These are phyloP conservation scores for Nakazawaea anatomiae DNA, from an alignment of 805 yeast genomes.

Conservation along the genomic window DNA sequence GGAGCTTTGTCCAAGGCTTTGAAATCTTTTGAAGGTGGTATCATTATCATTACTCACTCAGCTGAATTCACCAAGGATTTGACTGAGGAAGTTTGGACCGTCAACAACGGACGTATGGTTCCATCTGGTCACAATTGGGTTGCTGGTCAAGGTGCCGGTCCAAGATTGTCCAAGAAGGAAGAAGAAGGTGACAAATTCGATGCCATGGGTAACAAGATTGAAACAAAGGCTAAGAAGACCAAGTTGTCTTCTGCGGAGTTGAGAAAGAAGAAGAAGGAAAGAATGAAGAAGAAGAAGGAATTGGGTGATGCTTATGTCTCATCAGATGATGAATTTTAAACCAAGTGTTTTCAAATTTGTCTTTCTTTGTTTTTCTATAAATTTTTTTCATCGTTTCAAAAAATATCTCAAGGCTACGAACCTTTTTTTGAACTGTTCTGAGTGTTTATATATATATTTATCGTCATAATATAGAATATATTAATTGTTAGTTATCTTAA, in stretches of 20 bases:
- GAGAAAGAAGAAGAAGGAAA: constrained; percentile 99
- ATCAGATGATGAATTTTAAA: constrained; percentile 84
- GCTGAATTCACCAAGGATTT: constrained; percentile 99
- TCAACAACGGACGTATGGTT: constrained; percentile 94
- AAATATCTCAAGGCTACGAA: not conserved
- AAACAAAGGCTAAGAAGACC: constrained; percentile 90
- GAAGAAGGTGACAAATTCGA: constrained; percentile 98
- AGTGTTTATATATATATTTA: constrained; percentile 7
- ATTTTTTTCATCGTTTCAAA: not conserved
- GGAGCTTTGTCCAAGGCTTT: constrained; percentile 99
- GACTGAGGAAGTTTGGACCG: constrained; percentile 99
- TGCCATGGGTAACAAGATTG: constrained; percentile 99
- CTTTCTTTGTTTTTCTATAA: not conserved
- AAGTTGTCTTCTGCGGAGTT: constrained; percentile 98
- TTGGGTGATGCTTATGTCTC: constrained; percentile 99
- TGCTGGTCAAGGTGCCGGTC: constrained; percentile 99
- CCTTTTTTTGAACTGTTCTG: constrained; percentile 1
- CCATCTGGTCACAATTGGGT: constrained; percentile 99
- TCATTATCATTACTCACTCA: constrained; percentile 98
- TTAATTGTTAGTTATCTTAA: constrained; percentile 2
- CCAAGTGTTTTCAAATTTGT: not conserved
- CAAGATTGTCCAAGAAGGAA: constrained; percentile 96
- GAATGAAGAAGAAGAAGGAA: constrained; percentile 99
- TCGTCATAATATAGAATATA: constrained; percentile 5
- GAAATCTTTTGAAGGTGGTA: constrained; percentile 99